Evolutionary conservation across 2,329 filamentous ascomycete species (phyloP).

Genomic region (Pseudocercospora fijiensis): DNA sequence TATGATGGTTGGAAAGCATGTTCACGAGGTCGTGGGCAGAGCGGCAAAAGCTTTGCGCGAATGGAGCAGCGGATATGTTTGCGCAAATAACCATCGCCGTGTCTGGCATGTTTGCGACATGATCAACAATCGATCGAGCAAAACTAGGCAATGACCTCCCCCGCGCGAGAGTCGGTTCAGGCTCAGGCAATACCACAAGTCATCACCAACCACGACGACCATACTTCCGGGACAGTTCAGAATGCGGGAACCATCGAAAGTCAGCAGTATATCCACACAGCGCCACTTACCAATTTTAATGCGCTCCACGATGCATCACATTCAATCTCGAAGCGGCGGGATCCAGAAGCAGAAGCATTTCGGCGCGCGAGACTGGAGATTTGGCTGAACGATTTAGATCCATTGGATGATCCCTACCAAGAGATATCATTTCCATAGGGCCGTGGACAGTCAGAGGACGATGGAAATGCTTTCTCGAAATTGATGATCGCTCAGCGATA

Average conservation of each 20-base stretch:
- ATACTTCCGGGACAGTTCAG: no score
- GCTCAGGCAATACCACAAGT: no score
- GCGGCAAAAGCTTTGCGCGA: no score
- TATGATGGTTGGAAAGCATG: not conserved
- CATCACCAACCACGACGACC: no score
- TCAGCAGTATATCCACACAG: no score
- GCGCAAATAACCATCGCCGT: no score
- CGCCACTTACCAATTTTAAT: not conserved
- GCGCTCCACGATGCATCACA: not conserved
- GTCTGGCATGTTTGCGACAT: no score
- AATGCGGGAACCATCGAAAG: no score
- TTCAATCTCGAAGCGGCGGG: not conserved
- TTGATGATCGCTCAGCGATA: not conserved
- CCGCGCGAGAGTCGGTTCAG: no score
- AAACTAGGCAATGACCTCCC: no score
- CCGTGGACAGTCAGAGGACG: not conserved
- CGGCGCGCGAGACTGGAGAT: not conserved
- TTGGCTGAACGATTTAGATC: not conserved
- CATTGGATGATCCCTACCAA: slow-evolving; percentile 4
- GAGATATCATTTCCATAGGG: slow-evolving; percentile 3
- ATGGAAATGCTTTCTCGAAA: not conserved
- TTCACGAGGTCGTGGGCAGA: not conserved
- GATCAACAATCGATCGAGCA: no score
- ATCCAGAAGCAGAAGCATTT: not conserved
- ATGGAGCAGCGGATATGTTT: no score